These are phyloP conservation scores for Allodekkera sacchari DNA, from an alignment of 805 yeast genomes.

Conservation along the genomic window DNA sequence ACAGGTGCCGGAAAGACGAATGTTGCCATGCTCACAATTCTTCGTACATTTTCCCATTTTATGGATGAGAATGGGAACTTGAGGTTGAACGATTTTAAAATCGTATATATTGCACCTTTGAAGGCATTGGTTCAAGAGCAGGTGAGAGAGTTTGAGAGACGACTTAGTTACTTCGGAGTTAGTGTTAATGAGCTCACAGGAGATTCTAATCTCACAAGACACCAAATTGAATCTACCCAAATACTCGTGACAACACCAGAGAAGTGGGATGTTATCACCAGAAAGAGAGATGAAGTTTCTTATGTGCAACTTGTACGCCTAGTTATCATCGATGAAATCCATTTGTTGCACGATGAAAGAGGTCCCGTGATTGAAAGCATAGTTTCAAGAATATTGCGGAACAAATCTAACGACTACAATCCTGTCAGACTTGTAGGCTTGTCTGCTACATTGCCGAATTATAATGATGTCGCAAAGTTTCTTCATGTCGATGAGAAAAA, in stretches of 20 bases:
- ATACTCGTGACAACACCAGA: conserved; percentile 91
- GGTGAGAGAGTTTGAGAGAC: conserved; percentile 72
- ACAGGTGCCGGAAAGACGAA: conserved; percentile 99
- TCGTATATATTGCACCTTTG: conserved; percentile 86
- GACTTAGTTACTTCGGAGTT: conserved; percentile 57
- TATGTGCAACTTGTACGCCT: conserved; percentile 59
- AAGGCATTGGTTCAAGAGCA: conserved; percentile 96
- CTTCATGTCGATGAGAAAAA: conserved; percentile 50
- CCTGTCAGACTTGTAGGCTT: conserved; percentile 69
- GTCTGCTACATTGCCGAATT: conserved; percentile 91
- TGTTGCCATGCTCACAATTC: conserved; percentile 79
- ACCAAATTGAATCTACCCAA: conserved; percentile 72
- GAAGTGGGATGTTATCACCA: conserved; percentile 93
- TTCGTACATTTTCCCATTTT: conserved; percentile 51
- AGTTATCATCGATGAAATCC: conserved; percentile 86
- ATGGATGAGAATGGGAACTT: conserved; percentile 40
- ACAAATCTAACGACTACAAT: conserved; percentile 31
- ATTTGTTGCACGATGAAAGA: conserved; percentile 84
- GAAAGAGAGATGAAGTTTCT: conserved; percentile 65
- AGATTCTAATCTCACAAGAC: conserved; percentile 68
- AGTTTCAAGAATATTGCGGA: conserved; percentile 63
- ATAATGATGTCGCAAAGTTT: conserved; percentile 76
- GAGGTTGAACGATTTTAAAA: conserved; percentile 50
- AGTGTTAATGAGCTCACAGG: conserved; percentile 85
- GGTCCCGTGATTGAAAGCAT: conserved; percentile 92